Base-by-base conservation (phyloP, 1,284 basidiomycete species). In the Vanrija sp. region DNA sequence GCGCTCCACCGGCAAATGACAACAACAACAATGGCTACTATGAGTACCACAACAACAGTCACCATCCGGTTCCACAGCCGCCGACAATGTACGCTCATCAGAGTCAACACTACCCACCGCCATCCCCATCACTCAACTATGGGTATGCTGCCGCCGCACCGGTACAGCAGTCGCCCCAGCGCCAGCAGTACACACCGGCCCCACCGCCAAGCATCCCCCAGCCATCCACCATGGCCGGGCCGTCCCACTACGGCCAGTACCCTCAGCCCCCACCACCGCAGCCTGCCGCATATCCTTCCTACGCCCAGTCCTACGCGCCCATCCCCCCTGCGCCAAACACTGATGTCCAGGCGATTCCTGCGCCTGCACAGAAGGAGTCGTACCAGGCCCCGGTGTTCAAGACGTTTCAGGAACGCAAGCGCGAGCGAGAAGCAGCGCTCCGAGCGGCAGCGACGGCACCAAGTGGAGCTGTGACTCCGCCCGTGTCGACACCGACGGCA, bases 361-460 rank as follows among this genome's bases (percentile, higher is more conserved):
- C 60, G 3, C 70, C 72, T 1, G 53, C 57, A 18, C 64, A 57
- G 5, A 69, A 65, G 51, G 62, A 58, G 7, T 62, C 60, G 1
- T 75, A 75, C 54, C 68, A 64, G 12, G 55, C 71, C 5, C 75
- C 75, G 1, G 65, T 69, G 10, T 73, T 77, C 52, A 66, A 68
- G 55, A 75, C 75, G 3, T 77, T 75, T 50, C 71, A 73, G 56
- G 71, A 74, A 21, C 62, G 72, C 23, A 70, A 67, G 55, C 55
- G 68, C 28, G 73, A 68, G 29, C 71, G 70, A 42, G 71, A 75
- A 44, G 43, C 58, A 34, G 66, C 65, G 3, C 34, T 68, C 26
- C 45, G 55, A 21, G 62, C 64, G 9, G 57, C 28, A 28, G 28
- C 61, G 3, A 55, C 57, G 2, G 49, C 38, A 5, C 7, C 38